Base-by-base conservation (phyloP, 768 basidiomycete species). In the Mycena pura region DNA sequence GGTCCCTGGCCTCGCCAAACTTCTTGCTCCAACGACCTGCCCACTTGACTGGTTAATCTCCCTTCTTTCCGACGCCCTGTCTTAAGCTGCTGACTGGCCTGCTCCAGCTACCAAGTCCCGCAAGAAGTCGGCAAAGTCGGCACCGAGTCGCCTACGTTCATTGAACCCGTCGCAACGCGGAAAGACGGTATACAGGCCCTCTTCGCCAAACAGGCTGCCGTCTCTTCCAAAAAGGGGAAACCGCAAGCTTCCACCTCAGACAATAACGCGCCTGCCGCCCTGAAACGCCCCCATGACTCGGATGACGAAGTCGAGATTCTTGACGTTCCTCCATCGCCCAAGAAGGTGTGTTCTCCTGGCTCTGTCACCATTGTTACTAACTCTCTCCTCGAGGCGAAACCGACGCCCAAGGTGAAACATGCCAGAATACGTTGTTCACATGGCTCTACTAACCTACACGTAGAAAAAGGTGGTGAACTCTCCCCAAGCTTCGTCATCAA, bases 121-220 rank as follows among this genome's bases (percentile, higher is more conserved):
- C 86, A 85, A 65, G 96, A 97, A 78, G 88, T 97, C 0, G 96
- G 95, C 0, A 96, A 91, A 74, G 91, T 98, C 4, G 93, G 93
- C 8, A 86, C 79, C 8, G 91, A 99, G 69, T 94, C 91, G 1
- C 75, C 91, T 0, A 83, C 87, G 0, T 97, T 92, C 72, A 87
- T 97, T 52, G 82, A 93, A 67, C 95, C 96, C 0, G 76, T 97
- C 19, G 77, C 86, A 9, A 79, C 83, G 44, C 85, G 95, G 21
- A 90, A 90, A 68, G 95, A 96, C 67, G 94, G 95, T 7, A 96
- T 94, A 51, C 80, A 88, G 69, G 88, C 90, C 9, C 86, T 93
- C 84, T 94, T 95, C 63, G 81, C 85, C 1, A 76, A 68, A 46
- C n/a, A 57, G 27, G 47, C 52, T n/a, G 49, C 57, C 27, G 48